phyloP scores from a whole-genome alignment of 2,329 filamentous ascomycete genomes.

The Thielaviopsis populi region DNA sequence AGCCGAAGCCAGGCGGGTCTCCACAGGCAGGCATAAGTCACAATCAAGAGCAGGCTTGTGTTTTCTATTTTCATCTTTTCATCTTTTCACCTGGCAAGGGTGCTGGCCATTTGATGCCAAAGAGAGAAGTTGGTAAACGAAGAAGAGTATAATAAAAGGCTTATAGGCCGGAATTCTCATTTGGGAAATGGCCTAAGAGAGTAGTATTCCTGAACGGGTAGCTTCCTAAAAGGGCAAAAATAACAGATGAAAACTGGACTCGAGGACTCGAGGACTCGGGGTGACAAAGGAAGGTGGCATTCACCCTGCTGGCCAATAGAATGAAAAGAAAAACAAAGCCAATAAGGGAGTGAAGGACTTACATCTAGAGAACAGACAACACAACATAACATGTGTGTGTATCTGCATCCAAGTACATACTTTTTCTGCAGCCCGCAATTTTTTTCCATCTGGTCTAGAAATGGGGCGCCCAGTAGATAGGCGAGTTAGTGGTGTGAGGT shows the following conservation, averaged over 20 bases:
- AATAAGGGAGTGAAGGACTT: neutral
- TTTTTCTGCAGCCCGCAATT: neutral
- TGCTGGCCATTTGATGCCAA: neutral
- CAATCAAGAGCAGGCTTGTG: neutral
- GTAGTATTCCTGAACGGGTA: neutral
- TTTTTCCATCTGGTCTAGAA: neutral
- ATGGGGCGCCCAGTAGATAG: neutral
- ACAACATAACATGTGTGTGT: too few relatives aligned
- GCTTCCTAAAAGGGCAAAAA: neutral
- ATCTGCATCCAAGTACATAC: too few relatives aligned
- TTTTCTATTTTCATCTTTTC: neutral
- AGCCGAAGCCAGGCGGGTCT: neutral
- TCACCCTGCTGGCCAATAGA: neutral
- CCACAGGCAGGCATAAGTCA: neutral
- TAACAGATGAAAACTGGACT: neutral
- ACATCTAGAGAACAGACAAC: too few relatives aligned
- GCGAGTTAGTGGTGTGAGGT: neutral
- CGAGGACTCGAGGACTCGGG: neutral
- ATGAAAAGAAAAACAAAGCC: neutral
- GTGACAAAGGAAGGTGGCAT: neutral
- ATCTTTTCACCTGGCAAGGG: too few relatives aligned
- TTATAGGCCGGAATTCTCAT: neutral
- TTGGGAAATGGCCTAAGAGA: neutral
- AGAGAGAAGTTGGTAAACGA: neutral
- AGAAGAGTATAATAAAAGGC: neutral